Conservation (phyloP, 805 yeast species). For the Sugiyamaella qingdaonensis region DNA sequence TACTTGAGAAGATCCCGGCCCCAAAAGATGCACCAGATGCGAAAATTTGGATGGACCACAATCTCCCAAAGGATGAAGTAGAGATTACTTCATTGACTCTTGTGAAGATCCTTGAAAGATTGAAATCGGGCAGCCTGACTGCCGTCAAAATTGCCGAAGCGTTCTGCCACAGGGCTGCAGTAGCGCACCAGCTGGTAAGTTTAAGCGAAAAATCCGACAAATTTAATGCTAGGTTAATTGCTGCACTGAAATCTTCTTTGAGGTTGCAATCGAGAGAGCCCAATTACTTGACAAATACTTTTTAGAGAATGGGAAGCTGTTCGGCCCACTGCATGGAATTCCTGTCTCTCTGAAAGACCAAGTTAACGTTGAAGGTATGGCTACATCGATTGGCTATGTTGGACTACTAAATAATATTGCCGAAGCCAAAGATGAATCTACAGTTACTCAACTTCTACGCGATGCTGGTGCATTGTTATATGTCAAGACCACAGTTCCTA, state of each 20-base stretch:
- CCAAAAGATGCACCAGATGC: background rate
- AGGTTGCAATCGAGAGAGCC: constrained; percentile 56
- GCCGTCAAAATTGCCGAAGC: constrained; percentile 48
- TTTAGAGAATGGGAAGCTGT: constrained; percentile 47
- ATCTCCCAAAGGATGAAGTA: constrained; percentile 6
- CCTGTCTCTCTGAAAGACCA: constrained; percentile 64
- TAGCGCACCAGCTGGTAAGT: constrained; percentile 50
- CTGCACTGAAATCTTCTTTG: constrained; percentile 43
- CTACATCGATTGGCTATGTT: constrained; percentile 50
- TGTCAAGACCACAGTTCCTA: constrained; percentile 52
- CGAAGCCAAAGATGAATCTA: constrained; percentile 37
- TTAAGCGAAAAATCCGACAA: too few relatives aligned
- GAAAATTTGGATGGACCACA: background rate
- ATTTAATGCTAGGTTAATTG: constrained; percentile 23
- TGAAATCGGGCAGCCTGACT: constrained; percentile 33
- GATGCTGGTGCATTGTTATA: constrained; percentile 51
- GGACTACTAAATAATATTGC: constrained; percentile 47
- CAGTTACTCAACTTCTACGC: constrained; percentile 39
- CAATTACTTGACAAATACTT: constrained; percentile 57
- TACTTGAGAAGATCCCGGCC: constrained; percentile 7
- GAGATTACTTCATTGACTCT: constrained; percentile 9
- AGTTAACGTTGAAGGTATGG: constrained; percentile 45
- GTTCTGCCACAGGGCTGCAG: constrained; percentile 53
- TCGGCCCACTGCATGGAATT: constrained; percentile 60
- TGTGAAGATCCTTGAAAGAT: background rate